Evolutionary conservation across 371 early-diverging fungal genomes (phyloP).

Genomic region (Furculomyces boomerangus): DNA sequence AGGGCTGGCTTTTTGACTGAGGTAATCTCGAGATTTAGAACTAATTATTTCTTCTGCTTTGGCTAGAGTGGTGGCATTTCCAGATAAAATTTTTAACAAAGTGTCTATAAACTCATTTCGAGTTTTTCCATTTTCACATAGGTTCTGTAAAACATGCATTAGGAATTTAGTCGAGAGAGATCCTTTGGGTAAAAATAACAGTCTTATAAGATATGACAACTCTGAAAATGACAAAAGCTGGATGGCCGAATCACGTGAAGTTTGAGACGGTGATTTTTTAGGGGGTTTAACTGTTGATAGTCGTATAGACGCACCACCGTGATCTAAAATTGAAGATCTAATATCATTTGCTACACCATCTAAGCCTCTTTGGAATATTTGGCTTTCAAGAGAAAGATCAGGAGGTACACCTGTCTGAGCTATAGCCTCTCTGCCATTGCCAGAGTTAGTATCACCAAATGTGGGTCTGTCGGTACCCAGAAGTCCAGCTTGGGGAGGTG

Average conservation of each 20-base stretch:
- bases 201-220: slow-evolving; percentile 60
- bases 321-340: no score
- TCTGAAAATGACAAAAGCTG: slow-evolving; percentile 70
- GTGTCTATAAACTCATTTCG: slow-evolving; percentile 68
- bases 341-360: no score
- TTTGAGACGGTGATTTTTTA: no score
- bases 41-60: slow-evolving; percentile 20
- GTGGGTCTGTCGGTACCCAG: background rate
- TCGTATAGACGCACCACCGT: no score
- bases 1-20: no score
- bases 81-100: slow-evolving; percentile 68
- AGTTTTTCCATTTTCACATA: slow-evolving; percentile 79
- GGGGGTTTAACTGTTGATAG: no score
- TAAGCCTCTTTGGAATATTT: no score
- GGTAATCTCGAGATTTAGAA: background rate
- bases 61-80: slow-evolving; percentile 17
- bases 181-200: slow-evolving; percentile 39
- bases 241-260: slow-evolving; percentile 28
- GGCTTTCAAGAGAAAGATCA: no score
- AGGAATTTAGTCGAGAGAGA: slow-evolving; percentile 44
- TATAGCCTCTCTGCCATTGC: no score
- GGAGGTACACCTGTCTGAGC: no score
- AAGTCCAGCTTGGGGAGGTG: background rate
- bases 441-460: no score
- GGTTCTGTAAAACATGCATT: slow-evolving; percentile 53